These are phyloP conservation scores for Vigna trinervia DNA, from an alignment of 306 rosid species.

Conservation along the genomic window DNA sequence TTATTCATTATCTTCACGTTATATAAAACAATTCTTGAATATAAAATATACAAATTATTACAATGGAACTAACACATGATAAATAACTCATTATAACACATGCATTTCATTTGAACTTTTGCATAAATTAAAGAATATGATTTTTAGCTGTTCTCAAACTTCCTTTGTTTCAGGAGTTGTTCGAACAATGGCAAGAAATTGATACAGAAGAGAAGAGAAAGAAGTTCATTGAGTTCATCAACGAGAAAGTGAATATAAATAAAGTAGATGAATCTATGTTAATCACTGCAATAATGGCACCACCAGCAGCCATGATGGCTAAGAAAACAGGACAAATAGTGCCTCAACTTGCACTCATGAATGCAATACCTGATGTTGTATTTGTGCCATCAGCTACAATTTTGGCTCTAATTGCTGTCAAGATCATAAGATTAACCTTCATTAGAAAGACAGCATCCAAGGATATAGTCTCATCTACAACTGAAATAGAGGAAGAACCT, in stretches of 20 bases:
- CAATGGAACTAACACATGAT: no score
- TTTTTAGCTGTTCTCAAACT: neutral
- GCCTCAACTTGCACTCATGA: slow-evolving; percentile 61
- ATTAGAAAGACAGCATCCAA: slow-evolving; percentile 11
- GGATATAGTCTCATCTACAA: neutral
- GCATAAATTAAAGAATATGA: neutral
- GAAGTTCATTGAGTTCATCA: slow-evolving; percentile 45
- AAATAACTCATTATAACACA: neutral
- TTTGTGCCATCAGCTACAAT: slow-evolving; percentile 72
- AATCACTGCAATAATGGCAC: slow-evolving; percentile 65
- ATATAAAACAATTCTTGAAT: no score
- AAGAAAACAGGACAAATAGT: slow-evolving; percentile 61
- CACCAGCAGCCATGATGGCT: slow-evolving; percentile 69
- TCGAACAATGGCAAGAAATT: slow-evolving; percentile 17
- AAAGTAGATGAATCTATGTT: slow-evolving; percentile 54
- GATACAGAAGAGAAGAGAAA: neutral
- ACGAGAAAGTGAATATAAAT: slow-evolving; percentile 44
- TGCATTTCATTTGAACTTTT: neutral
- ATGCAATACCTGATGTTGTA: slow-evolving; percentile 66
- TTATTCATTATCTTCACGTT: no score
- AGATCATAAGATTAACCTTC: slow-evolving; percentile 51
- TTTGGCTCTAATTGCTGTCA: slow-evolving; percentile 57
- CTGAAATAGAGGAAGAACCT: neutral
- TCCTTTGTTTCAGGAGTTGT: slow-evolving; percentile 42
- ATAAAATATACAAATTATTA: no score